Percentiles rank a stretch among this genome's conserved stretches.
Conservation (phyloP, 2,329 filamentous ascomycete species). For the Beauveria bassiana region DNA sequence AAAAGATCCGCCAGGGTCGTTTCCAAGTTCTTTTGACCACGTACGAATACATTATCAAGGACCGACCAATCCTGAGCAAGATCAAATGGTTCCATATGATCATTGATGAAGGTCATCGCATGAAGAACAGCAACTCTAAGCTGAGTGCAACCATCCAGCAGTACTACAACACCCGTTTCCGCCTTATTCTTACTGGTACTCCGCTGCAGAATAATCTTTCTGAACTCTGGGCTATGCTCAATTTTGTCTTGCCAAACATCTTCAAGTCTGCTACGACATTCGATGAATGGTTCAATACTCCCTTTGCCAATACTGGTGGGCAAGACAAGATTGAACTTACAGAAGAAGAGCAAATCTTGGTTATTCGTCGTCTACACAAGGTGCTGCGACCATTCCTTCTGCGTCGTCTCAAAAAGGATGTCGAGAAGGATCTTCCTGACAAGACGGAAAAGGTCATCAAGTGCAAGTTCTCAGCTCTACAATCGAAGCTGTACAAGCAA, state of each 20-base stretch:
- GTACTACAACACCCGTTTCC: conserved; percentile 92
- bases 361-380: conserved; percentile 97
- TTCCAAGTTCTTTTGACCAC: conserved; percentile 97
- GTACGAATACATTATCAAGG: conserved; percentile 99
- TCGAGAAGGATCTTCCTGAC: conserved; percentile 96
- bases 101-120: conserved; percentile 97
- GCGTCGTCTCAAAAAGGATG: conserved; percentile 97
- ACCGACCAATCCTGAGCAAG: conserved; percentile 88
- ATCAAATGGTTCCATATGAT: conserved; percentile 99
- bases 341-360: conserved; percentile 98
- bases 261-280: conserved; percentile 99
- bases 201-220: conserved; percentile 94
- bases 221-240: conserved; percentile 95
- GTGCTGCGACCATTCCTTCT: conserved; percentile 94
- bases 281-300: conserved; percentile 99
- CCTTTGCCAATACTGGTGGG: conserved; percentile 94
- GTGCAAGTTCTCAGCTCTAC: conserved; percentile 93
- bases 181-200: conserved; percentile 94
- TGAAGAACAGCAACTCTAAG: conserved; percentile 98
- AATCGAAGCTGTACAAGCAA: conserved; percentile 92
- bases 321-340: conserved; percentile 99
- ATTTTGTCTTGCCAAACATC: conserved; percentile 95
- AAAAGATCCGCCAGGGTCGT: conserved; percentile 85
- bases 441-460: conserved; percentile 99
- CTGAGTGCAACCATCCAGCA: conserved; percentile 88